Evolutionary conservation across 495 filamentous ascomycete species (phyloP), one percentile per base, ranked within the genome.

Genomic region (Hyaloscypha finlandica): DNA sequence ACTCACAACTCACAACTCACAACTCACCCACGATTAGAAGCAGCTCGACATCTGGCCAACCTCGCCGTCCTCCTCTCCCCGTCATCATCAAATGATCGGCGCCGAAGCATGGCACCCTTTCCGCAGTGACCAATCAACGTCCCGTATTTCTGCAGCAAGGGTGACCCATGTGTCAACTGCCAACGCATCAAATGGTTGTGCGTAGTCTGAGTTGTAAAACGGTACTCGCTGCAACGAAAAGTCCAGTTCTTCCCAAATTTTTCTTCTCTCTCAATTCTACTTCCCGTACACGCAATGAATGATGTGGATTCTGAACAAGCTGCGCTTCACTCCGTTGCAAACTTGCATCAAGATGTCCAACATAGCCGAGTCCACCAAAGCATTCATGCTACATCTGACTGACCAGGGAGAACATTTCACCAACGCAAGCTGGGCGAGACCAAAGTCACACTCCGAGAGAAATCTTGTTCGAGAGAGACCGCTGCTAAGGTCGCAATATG

Each of bases 141-240:
- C 59, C 6, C 59, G 1, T 19, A 59, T 14, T 33, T n/a, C 20
- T 33, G 32, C 56, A 51, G 60, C 53, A 65, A 56, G 61, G 57
- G 45, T 61, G 20, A 32, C 33, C 61, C 67, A 65, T 69, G 67
- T 53, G 61, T 60, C 56, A 54, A 61, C 48, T 68, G 69, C 65
- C 65, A 70, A 65, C 69, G 69, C 69, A 78, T 78, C 75, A 78
- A 74, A 74, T 78, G 77, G 75, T 80, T 78, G 76, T 80, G 77
- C 77, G 78, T 76, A 77, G 62, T 55, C 60, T 62, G 62, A 60
- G 65, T 63, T 48, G 59, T 42, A 20, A 48, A 61, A 59, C 45
- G 52, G 61, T 42, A 29, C 33, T 61, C 22, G 66, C 67, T 54
- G 58, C 58, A 31, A 59, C 61, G 59, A 37, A 25, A 25, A 60